phyloP scores from a whole-genome alignment of 805 yeast genomes.

The Lipomyces chichibuensis region DNA sequence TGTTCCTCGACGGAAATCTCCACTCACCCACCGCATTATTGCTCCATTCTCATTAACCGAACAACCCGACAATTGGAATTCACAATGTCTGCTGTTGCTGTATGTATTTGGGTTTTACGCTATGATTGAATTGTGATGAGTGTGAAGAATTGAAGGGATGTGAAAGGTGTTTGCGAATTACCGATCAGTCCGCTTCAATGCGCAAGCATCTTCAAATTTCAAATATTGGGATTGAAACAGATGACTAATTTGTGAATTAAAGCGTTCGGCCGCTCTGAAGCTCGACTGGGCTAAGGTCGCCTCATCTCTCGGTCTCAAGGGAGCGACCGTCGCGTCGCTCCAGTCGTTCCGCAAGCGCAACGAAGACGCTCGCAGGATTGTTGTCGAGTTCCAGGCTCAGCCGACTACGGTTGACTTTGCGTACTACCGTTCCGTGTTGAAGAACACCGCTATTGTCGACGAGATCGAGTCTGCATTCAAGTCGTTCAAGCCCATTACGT shows the following conservation, averaged over 20 bases:
- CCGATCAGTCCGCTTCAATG: background rate
- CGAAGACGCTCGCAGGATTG: constrained; percentile 91
- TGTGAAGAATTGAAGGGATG: background rate
- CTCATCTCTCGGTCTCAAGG: constrained; percentile 86
- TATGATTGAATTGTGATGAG: background rate
- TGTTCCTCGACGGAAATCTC: background rate
- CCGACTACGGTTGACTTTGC: constrained; percentile 78
- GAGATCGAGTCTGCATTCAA: constrained; percentile 78
- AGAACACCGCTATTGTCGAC: constrained; percentile 76
- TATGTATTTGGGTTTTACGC: background rate
- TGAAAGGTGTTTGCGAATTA: background rate
- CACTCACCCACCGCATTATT: background rate
- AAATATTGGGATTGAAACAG: background rate
- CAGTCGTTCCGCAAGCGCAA: constrained; percentile 96
- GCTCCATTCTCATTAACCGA: background rate
- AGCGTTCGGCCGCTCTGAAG: constrained; percentile 59
- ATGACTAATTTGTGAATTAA: background rate
- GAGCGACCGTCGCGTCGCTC: constrained; percentile 84
- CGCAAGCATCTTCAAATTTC: background rate
- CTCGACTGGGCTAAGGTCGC: constrained; percentile 94
- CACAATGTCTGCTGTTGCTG: constrained; percentile 5
- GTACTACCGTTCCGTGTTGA: constrained; percentile 76
- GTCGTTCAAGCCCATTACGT: constrained; percentile 78
- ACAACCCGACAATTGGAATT: constrained; percentile 3
- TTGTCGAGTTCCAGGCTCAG: constrained; percentile 71